Conservation (phyloP, 352 stramenopile genomes). For the Pythium aquatile region DNA sequence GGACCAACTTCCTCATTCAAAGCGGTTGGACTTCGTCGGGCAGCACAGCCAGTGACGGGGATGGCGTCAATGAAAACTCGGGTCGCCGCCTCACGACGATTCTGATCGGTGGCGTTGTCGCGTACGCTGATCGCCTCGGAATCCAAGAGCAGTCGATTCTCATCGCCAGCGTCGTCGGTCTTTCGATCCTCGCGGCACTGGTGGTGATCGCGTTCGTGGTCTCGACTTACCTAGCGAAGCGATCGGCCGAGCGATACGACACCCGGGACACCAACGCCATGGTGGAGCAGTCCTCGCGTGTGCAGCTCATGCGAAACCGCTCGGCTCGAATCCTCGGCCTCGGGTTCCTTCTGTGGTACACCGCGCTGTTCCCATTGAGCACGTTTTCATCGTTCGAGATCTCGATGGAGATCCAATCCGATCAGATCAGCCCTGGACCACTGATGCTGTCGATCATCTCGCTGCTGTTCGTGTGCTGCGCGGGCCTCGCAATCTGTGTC, state of each 20-base stretch:
- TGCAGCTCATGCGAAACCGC: slow-evolving; percentile 53
- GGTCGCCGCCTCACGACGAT: slow-evolving; percentile 52
- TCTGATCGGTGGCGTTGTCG: slow-evolving; percentile 51
- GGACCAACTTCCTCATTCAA: slow-evolving; percentile 60
- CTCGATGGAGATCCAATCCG: slow-evolving; percentile 53
- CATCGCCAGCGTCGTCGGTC: slow-evolving; percentile 34
- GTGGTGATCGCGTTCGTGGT: slow-evolving; percentile 47
- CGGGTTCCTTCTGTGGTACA: slow-evolving; percentile 56
- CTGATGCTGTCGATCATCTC: slow-evolving; percentile 7
- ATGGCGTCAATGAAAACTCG: slow-evolving; percentile 10
- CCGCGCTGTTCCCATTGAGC: slow-evolving; percentile 59
- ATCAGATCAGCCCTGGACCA: slow-evolving; percentile 11
- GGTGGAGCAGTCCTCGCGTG: slow-evolving; percentile 30
- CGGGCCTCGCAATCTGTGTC: slow-evolving; percentile 41
- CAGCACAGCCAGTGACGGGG: slow-evolving; percentile 16
- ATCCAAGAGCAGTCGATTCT: slow-evolving; percentile 49
- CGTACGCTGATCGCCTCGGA: slow-evolving; percentile 54
- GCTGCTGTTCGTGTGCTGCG: slow-evolving; percentile 33
- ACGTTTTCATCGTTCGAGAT: slow-evolving; percentile 63
- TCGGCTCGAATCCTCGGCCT: slow-evolving; percentile 62
- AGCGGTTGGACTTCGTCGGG: slow-evolving; percentile 3
- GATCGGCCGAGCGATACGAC: slow-evolving; percentile 41
- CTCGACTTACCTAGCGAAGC: slow-evolving; percentile 49
- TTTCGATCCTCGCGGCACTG: slow-evolving; percentile 39
- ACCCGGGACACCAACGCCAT: slow-evolving; percentile 34